Evolutionary conservation across 192 early-diverging fungal species (phyloP).

Genomic region (Linnemannia hyalina): DNA sequence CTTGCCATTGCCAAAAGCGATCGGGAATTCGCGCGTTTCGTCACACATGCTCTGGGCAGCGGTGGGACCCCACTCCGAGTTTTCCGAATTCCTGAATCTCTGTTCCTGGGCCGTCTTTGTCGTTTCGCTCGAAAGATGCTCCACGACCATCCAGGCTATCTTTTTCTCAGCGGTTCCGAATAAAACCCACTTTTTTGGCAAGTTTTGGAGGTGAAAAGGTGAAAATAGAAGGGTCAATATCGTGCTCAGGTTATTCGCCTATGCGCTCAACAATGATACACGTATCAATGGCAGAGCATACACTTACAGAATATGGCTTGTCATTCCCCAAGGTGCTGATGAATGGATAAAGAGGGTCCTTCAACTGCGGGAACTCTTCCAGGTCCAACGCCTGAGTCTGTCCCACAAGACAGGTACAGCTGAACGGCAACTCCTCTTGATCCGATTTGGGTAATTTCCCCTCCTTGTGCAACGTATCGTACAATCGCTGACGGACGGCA

Average conservation of each 20-base stretch:
- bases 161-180: conserved; percentile 30
- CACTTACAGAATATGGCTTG: conserved; percentile 34
- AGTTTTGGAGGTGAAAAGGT: not conserved
- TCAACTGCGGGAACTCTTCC: conserved; percentile 19
- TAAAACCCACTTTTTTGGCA: conserved; percentile 23
- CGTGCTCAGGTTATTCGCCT: not conserved
- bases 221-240: not conserved
- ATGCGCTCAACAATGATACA: not conserved
- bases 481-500: conserved; percentile 36
- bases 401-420: conserved; percentile 30
- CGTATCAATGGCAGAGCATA: not conserved
- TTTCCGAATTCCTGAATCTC: not conserved
- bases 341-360: conserved; percentile 21
- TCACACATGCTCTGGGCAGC: not conserved
- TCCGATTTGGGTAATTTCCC: conserved; percentile 24
- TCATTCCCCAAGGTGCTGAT: conserved; percentile 21
- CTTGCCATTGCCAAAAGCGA: not conserved
- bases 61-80: conserved; percentile 11
- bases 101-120: not conserved
- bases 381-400: conserved; percentile 26
- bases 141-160: conserved; percentile 36
- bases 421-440: conserved; percentile 19
- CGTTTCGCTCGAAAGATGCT: conserved; percentile 18
- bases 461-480: conserved; percentile 18
- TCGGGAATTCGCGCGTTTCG: not conserved